Base-by-base conservation (phyloP, 2,329 filamentous ascomycete species). In the Alternaria sp. region DNA sequence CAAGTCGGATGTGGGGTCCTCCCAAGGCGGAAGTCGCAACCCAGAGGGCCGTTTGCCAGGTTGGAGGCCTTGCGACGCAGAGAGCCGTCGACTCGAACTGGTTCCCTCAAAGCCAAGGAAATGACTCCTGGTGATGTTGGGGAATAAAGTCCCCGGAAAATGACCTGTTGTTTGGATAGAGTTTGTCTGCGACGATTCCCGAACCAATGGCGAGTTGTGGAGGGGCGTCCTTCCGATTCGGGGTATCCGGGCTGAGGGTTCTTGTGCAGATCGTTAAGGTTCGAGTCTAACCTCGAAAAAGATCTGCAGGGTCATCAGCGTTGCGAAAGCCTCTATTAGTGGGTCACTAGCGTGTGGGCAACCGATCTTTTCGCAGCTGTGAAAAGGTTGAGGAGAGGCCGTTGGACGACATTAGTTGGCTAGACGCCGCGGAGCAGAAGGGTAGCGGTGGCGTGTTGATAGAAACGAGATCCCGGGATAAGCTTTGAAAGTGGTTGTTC, bases 251-350 rank as follows among this genome's bases (percentile, higher is more conserved):
- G 12, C 34, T 52, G 24, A 42, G 42, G 48, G 41, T 42, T 38
- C 47, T 20, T 46, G 48, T 53, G 59, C 51, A 55, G 59, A 59
- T 55, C 46, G 42, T 44, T 38, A 53, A 47, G 51, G 39, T 41
- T 42, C 46, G 18, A 20, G 14, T n/a, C 43, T 48, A 48, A 36
- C 24, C 42, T 34, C 26, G 44, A 44, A 42, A 26, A 32, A 36
- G 26, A 44, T 43, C 59, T 59, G 51, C 59, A 62, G 59, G 59
- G 59, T 62, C 59, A 51, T 42, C 59, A 41, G 30, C 54, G 38
- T 41, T 20, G 54, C 20, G 52, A 59, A 41, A 32, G 39, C 43
- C 18, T 39, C 43, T 24, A 43, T 51, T 41, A 54, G 54, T 46
- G 26, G 14, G 34, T 30, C 20, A 26, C n/a, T 43, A 39, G 43